A percentile compares a stretch with the other conserved stretches of the same genome.
Evolutionary conservation across 2,329 filamentous ascomycete genomes (phyloP).

Genomic region (Aspergillus floridensis): DNA sequence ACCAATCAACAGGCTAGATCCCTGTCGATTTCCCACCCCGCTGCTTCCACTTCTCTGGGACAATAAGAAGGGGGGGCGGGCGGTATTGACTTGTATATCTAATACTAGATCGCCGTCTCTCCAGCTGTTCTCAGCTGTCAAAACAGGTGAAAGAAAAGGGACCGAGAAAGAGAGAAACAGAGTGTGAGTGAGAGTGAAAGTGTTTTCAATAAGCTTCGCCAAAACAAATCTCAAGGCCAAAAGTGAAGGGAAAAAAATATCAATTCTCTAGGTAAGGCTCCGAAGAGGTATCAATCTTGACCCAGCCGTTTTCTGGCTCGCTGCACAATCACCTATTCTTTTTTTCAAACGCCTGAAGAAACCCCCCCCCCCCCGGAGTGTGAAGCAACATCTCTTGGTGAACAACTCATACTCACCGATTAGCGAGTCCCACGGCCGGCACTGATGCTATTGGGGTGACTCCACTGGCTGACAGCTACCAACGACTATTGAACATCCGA

Average conservation of each 20-base stretch:
- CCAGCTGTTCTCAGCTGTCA: background rate
- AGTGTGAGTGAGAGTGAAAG: background rate
- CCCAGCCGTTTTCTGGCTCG: background rate
- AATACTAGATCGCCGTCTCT: constrained; percentile 30
- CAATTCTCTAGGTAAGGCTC: background rate
- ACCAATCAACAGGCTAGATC: constrained; percentile 17
- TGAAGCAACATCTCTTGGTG: background rate
- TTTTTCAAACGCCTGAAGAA: background rate
- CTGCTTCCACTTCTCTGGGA: constrained; percentile 29
- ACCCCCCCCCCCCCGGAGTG: background rate
- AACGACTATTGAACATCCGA: background rate
- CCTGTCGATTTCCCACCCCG: constrained; percentile 22
- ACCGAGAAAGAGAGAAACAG: background rate
- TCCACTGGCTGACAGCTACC: background rate
- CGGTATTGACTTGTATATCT: constrained; percentile 23
- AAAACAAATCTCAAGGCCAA: background rate
- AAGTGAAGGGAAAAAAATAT: constrained; percentile 4
- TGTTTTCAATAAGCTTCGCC: background rate
- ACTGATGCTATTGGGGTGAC: background rate
- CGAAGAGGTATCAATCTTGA: background rate
- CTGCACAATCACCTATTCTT: background rate
- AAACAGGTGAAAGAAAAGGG: constrained; percentile 3
- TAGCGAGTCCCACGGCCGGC: constrained; percentile 5
- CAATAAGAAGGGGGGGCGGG: constrained; percentile 14
- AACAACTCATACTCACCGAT: constrained; percentile 12